A percentile compares a stretch with the other conserved stretches of the same genome.
phyloP scores from a whole-genome alignment of 129 eudicot species.

The Flaveria sonorensis region DNA sequence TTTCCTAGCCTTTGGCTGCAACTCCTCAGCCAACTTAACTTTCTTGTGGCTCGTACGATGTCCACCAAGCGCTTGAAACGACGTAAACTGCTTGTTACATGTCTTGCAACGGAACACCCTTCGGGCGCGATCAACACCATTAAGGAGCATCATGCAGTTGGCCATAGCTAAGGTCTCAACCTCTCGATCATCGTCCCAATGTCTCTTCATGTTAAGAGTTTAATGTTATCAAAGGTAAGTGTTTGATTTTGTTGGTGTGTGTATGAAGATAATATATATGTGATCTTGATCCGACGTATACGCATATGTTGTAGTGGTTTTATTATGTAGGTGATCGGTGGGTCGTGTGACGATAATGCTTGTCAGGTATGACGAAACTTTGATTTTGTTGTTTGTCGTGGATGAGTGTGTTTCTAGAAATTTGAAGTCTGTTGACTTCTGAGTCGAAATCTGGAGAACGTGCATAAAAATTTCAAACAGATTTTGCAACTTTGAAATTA shows the following conservation, averaged over 20 bases:
- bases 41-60: constrained; percentile 69
- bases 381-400: neutral
- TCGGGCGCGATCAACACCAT: constrained; percentile 22
- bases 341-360: constrained; percentile 1
- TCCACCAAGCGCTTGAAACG: constrained; percentile 72
- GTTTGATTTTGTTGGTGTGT: no score
- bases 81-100: constrained; percentile 40
- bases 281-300: neutral
- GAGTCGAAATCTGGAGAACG: neutral
- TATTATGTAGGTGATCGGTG: neutral
- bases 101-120: constrained; percentile 50
- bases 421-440: constrained; percentile 23
- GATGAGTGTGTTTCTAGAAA: constrained; percentile 28
- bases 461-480: neutral
- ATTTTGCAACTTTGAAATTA: neutral
- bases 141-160: constrained; percentile 49
- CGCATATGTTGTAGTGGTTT: neutral
- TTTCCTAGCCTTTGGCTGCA: constrained; percentile 32
- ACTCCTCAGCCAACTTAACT: constrained; percentile 19
- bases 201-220: constrained; percentile 32
- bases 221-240: no score
- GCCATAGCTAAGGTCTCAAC: constrained; percentile 57
- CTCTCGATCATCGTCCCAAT: constrained; percentile 31
- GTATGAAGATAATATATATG: no score
- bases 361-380: constrained; percentile 32